Evolutionary conservation across 2,329 filamentous ascomycete species (phyloP).

Genomic region (Zymoseptoria crescenta): DNA sequence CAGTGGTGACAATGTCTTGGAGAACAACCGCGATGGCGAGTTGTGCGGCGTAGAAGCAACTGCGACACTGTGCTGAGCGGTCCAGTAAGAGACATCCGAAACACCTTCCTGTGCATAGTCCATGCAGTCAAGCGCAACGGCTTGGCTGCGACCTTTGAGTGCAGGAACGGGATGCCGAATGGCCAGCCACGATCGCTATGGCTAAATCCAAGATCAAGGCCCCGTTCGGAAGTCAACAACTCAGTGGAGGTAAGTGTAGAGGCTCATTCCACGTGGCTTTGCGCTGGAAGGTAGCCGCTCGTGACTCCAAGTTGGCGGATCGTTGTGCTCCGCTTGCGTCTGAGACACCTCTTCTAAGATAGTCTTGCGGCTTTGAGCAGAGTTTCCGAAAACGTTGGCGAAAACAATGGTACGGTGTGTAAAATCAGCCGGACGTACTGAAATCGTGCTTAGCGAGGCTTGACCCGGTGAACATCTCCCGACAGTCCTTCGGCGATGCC

Average conservation of each 20-base stretch:
- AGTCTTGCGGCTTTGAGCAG: not conserved
- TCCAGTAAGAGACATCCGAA: slow-evolving; percentile 16
- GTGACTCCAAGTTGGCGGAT: slow-evolving; percentile 13
- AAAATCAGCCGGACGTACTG: slow-evolving; percentile 7
- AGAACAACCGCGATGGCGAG: slow-evolving; percentile 5
- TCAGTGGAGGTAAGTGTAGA: not conserved
- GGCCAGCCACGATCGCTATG: not conserved
- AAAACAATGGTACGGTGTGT: slow-evolving; percentile 10
- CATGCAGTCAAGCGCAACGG: not conserved
- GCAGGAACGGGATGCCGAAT: not conserved
- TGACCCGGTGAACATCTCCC: slow-evolving; percentile 11
- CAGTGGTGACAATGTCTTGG: slow-evolving; percentile 7
- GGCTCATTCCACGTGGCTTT: not conserved
- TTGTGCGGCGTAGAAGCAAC: not conserved
- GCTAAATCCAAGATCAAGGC: not conserved
- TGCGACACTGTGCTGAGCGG: slow-evolving; percentile 11
- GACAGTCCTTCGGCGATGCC: slow-evolving; percentile 4
- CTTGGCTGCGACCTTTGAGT: not conserved
- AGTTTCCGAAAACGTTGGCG: not conserved
- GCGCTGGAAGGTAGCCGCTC: slow-evolving; percentile 9
- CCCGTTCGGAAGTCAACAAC: not conserved
- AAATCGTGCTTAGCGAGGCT: slow-evolving; percentile 16
- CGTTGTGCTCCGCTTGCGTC: slow-evolving; percentile 13
- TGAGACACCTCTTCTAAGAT: slow-evolving; percentile 8
- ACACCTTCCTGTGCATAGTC: slow-evolving; percentile 6